phyloP scores from a whole-genome alignment of 371 early-diverging fungal species.

The Syncephalastrum monosporum region DNA sequence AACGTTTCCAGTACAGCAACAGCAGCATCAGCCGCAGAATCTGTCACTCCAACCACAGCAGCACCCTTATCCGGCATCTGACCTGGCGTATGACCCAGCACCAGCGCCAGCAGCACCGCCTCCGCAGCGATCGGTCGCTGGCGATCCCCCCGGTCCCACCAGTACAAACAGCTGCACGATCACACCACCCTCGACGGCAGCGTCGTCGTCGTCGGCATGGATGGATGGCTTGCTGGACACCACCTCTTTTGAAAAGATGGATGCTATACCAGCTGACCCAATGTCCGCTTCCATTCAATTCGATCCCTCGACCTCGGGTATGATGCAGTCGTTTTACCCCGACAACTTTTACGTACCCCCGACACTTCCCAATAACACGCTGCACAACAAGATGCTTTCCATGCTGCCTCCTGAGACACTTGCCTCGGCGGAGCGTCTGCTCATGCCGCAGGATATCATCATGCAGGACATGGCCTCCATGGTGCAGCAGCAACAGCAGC shows the following conservation, averaged over 20 bases:
- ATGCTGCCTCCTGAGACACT: constrained; percentile 35
- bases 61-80: constrained; percentile 1
- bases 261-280: neutral
- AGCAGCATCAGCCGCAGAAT: constrained; percentile 8
- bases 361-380: constrained; percentile 22
- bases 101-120: neutral
- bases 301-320: neutral
- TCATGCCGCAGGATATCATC: constrained; percentile 15
- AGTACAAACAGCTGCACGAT: no score
- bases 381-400: constrained; percentile 31
- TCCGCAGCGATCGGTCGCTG: neutral
- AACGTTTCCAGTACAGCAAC: no score
- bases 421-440: constrained; percentile 30
- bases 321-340: neutral
- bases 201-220: neutral
- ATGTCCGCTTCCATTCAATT: neutral
- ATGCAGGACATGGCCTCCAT: no score
- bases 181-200: neutral
- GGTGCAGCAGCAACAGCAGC: no score
- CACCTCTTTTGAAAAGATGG: neutral
- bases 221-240: neutral
- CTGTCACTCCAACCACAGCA: constrained; percentile 22
- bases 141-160: no score
- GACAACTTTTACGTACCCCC: neutral
- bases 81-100: neutral